phyloP scores from a whole-genome alignment of 768 basidiomycete species.

The Chalciporus piperatus region DNA sequence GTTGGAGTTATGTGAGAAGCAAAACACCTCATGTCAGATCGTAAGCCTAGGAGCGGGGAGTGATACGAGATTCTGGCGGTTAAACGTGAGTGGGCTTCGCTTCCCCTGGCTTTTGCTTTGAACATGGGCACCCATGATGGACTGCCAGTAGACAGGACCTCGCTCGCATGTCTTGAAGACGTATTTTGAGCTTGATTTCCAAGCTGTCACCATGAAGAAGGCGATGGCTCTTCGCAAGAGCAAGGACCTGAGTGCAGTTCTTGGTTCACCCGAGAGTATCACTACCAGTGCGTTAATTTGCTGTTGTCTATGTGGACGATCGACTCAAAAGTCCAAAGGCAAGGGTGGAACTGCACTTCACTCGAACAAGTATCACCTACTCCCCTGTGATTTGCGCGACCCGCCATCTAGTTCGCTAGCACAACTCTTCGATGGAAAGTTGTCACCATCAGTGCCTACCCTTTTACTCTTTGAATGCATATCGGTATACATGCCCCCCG shows the following conservation, averaged over 20 bases:
- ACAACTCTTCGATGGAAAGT: slow-evolving; percentile 32
- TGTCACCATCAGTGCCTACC: slow-evolving; percentile 67
- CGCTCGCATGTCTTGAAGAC: slow-evolving; percentile 45
- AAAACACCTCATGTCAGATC: slow-evolving; percentile 67
- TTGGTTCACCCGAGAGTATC: slow-evolving; percentile 16
- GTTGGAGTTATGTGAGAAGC: slow-evolving; percentile 44
- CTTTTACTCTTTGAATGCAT: slow-evolving; percentile 91
- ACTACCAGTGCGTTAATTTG: slow-evolving; percentile 8
- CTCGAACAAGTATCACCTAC: slow-evolving; percentile 54
- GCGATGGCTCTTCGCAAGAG: slow-evolving; percentile 74
- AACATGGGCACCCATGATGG: slow-evolving; percentile 4
- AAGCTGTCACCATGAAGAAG: slow-evolving; percentile 81
- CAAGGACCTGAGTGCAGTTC: slow-evolving; percentile 35
- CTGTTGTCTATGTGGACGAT: background rate
- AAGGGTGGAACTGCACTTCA: slow-evolving; percentile 44
- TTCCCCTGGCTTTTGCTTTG: background rate
- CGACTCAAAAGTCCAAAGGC: background rate
- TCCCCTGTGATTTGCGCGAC: slow-evolving; percentile 72
- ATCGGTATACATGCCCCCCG: slow-evolving; percentile 76
- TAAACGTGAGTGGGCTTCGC: slow-evolving; percentile 56
- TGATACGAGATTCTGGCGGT: slow-evolving; percentile 93
- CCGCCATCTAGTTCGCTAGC: slow-evolving; percentile 49
- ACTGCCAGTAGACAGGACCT: slow-evolving; percentile 51
- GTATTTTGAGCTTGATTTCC: slow-evolving; percentile 92
- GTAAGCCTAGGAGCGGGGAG: slow-evolving; percentile 95